Percentiles rank a stretch among this genome's conserved stretches.
Evolutionary conservation across 805 yeast species (phyloP).

Genomic region (Kuraishia molischiana): DNA sequence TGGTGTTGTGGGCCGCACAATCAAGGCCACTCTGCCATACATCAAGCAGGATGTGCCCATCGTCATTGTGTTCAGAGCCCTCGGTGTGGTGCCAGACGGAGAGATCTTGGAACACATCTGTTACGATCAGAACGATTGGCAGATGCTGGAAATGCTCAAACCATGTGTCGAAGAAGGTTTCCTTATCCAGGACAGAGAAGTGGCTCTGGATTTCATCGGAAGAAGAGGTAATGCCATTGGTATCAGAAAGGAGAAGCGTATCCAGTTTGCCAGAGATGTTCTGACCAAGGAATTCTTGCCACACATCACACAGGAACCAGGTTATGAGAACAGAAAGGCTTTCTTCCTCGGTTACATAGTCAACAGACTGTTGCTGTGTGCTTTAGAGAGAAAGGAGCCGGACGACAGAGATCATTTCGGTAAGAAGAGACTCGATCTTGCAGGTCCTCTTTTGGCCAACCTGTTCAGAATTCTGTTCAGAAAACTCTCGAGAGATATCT

Average conservation of each 20-base stretch:
- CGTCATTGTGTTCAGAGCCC: constrained; percentile 93
- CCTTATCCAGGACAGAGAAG: constrained; percentile 95
- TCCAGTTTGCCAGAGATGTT: constrained; percentile 94
- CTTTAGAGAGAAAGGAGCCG: constrained; percentile 93
- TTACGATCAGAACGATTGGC: constrained; percentile 97
- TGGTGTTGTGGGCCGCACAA: constrained; percentile 61
- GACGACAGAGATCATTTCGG: constrained; percentile 99
- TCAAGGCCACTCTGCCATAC: constrained; percentile 93
- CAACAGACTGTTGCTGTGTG: constrained; percentile 88
- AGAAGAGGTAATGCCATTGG: constrained; percentile 97
- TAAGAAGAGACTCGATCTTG: constrained; percentile 94
- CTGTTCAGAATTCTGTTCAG: constrained; percentile 90
- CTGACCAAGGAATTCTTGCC: constrained; percentile 94
- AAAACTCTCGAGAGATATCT: constrained; percentile 92
- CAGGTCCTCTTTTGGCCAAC: constrained; percentile 95
- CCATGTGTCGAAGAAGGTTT: constrained; percentile 99
- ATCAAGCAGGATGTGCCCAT: constrained; percentile 96
- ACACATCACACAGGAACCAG: constrained; percentile 95
- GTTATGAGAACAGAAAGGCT: constrained; percentile 94
- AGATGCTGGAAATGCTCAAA: constrained; percentile 97
- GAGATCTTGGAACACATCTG: constrained; percentile 97
- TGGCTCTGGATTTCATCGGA: constrained; percentile 95
- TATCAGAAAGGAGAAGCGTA: constrained; percentile 94
- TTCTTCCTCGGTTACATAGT: constrained; percentile 97
- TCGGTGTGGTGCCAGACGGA: constrained; percentile 98